These are phyloP conservation scores for Blastocystis sp. DNA, from an alignment of 352 stramenopile genomes.

Conservation along the genomic window DNA sequence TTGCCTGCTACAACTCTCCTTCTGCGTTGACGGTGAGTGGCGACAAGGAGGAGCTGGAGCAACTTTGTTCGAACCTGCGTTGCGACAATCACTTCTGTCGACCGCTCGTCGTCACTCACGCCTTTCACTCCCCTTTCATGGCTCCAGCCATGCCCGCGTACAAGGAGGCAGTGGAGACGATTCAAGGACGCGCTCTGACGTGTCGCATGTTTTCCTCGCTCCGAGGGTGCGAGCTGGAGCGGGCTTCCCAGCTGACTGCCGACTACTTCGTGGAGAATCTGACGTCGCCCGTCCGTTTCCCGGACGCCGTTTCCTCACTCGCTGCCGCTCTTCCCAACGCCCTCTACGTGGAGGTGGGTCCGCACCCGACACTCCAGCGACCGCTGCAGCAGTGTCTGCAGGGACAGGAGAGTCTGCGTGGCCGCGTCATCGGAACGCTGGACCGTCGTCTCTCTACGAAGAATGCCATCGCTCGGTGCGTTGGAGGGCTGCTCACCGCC, in stretches of 20 bases:
- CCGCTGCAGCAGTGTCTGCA: constrained; percentile 38
- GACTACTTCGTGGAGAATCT: constrained; percentile 55
- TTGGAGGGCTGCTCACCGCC: not conserved
- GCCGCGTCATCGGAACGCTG: not conserved
- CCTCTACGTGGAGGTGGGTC: constrained; percentile 31
- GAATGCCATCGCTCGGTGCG: not conserved
- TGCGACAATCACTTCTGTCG: not conserved
- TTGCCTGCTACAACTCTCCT: constrained; percentile 55
- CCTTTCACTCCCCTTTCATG: constrained; percentile 53
- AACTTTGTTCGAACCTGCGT: not conserved
- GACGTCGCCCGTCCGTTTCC: constrained; percentile 35
- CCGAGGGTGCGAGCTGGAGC: not conserved
- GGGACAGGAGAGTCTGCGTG: not conserved
- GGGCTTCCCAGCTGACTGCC: not conserved
- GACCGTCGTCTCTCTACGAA: not conserved
- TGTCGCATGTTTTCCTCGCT: constrained; percentile 43
- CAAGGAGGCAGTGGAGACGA: not conserved
- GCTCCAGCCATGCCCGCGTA: constrained; percentile 30
- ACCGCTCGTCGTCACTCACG: constrained; percentile 40
- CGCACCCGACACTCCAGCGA: constrained; percentile 28
- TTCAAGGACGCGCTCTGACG: not conserved
- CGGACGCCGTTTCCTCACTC: not conserved
- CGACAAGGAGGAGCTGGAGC: constrained; percentile 19
- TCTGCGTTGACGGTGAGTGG: constrained; percentile 26
- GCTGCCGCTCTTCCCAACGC: not conserved